Conservation (phyloP, 1,139 yeast species). For the Candida buenavistaensis region DNA sequence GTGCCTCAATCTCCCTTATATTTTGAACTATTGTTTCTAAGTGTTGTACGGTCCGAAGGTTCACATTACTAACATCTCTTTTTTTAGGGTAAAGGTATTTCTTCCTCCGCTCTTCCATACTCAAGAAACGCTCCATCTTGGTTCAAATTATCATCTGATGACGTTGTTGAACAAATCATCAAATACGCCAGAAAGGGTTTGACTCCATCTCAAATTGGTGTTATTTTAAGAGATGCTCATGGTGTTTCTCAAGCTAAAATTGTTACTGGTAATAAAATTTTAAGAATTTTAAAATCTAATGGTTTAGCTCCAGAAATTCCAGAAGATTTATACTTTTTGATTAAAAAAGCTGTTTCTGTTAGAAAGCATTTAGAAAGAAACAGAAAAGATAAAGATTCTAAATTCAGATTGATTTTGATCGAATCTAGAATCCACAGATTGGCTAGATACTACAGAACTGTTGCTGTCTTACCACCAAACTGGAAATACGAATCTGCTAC, state of each 20-base stretch:
- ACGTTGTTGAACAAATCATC: slow-evolving; percentile 96
- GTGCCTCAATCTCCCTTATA: too few relatives aligned
- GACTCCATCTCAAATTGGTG: slow-evolving; percentile 99
- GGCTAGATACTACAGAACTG: slow-evolving; percentile 99
- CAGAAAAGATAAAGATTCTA: slow-evolving; percentile 99
- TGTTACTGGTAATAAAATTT: slow-evolving; percentile 99
- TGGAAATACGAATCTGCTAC: slow-evolving; percentile 99
- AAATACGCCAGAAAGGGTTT: slow-evolving; percentile 99
- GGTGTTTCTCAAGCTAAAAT: slow-evolving; percentile 98
- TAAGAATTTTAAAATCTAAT: slow-evolving; percentile 98
- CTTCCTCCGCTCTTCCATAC: slow-evolving; percentile 99
- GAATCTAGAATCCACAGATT: slow-evolving; percentile 99
- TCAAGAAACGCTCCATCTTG: slow-evolving; percentile 99
- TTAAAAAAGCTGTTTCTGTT: slow-evolving; percentile 99
- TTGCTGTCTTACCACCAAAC: slow-evolving; percentile 98
- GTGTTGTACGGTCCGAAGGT: too few relatives aligned
- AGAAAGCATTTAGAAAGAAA: slow-evolving; percentile 99
- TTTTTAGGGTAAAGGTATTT: slow-evolving; percentile 95
- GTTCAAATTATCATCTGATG: slow-evolving; percentile 97
- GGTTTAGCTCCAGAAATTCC: slow-evolving; percentile 99
- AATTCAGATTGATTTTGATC: slow-evolving; percentile 99
- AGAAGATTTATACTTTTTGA: slow-evolving; percentile 98
- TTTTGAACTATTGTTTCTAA: neutral
- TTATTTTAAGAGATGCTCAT: slow-evolving; percentile 98
- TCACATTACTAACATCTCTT: slow-evolving; percentile 34